Percentiles rank a stretch among this genome's conserved stretches.
Conservation (phyloP, 75 land plant species). For the Chamaecyparis obtusa region DNA sequence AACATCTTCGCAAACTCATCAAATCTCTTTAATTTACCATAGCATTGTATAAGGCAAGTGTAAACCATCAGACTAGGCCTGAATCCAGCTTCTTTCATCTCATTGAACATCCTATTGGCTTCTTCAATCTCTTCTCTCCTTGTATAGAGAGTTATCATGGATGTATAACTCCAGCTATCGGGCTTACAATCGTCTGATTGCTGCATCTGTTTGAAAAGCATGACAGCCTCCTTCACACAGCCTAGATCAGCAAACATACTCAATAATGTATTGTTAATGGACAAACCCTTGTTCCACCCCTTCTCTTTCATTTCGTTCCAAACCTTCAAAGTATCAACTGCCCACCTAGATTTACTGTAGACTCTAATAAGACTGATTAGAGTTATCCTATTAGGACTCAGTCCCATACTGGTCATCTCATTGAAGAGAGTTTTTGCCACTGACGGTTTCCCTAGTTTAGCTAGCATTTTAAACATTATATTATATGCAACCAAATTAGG, state of each 20-base stretch:
- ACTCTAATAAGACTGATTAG: slow-evolving; percentile 66
- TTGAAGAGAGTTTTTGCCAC: slow-evolving; percentile 65
- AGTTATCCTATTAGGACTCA: slow-evolving; percentile 73
- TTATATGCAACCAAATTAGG: slow-evolving; percentile 90
- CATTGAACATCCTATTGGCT: slow-evolving; percentile 58
- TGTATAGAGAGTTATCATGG: slow-evolving; percentile 77
- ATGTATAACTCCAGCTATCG: slow-evolving; percentile 76
- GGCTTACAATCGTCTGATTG: slow-evolving; percentile 44
- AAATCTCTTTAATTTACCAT: slow-evolving; percentile 57
- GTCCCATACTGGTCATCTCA: slow-evolving; percentile 65
- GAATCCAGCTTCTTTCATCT: slow-evolving; percentile 51
- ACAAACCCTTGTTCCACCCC: slow-evolving; percentile 58
- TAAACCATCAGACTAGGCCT: slow-evolving; percentile 62
- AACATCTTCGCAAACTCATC: slow-evolving; percentile 56
- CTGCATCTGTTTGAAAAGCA: slow-evolving; percentile 67
- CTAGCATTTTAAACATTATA: slow-evolving; percentile 58
- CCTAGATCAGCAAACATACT: slow-evolving; percentile 89
- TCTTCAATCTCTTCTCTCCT: slow-evolving; percentile 59
- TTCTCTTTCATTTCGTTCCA: slow-evolving; percentile 65
- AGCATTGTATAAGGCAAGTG: slow-evolving; percentile 72
- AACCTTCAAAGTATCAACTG: slow-evolving; percentile 57
- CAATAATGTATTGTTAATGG: slow-evolving; percentile 76
- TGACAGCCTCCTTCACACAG: slow-evolving; percentile 67
- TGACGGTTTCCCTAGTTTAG: slow-evolving; percentile 67
- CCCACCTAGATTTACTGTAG: slow-evolving; percentile 74